phyloP scores from a whole-genome alignment of 2,329 filamentous ascomycete genomes.

The Metarhizium anisopliae region DNA sequence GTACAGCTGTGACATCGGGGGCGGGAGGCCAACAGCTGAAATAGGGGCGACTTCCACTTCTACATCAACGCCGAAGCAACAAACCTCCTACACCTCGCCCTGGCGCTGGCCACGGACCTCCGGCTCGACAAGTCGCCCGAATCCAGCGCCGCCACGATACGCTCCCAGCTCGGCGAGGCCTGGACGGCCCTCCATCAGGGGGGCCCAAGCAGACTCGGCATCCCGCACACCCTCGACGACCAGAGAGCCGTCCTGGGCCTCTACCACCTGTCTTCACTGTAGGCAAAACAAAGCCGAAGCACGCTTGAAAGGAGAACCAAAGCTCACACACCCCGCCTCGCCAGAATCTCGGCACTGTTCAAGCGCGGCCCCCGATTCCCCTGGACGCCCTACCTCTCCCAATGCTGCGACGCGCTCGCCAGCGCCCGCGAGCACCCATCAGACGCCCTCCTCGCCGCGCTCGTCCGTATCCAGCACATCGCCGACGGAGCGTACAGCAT shows the following conservation, averaged over 20 bases:
- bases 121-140: too few relatives aligned
- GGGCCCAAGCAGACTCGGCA: too few relatives aligned
- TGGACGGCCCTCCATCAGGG: too few relatives aligned
- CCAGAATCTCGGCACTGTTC: slow-evolving; percentile 19
- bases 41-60: slow-evolving; percentile 28
- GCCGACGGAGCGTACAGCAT: slow-evolving; percentile 19
- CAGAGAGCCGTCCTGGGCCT: slow-evolving; percentile 30
- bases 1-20: too few relatives aligned
- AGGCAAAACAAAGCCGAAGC: slow-evolving; percentile 1
- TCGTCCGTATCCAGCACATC: slow-evolving; percentile 25
- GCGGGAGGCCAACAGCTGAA: too few relatives aligned
- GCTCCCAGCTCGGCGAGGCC: too few relatives aligned
- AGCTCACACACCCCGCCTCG: background rate
- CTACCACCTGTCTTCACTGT: slow-evolving; percentile 29
- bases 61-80: slow-evolving; percentile 28
- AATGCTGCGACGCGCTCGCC: slow-evolving; percentile 23
- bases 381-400: slow-evolving; percentile 23
- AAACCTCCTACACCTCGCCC: slow-evolving; percentile 28
- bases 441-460: slow-evolving; percentile 21
- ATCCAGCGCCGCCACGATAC: too few relatives aligned
- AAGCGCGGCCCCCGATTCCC: slow-evolving; percentile 21
- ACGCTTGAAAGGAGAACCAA: background rate
- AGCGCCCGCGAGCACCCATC: slow-evolving; percentile 19
- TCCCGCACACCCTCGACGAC: slow-evolving; percentile 15
- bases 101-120: slow-evolving; percentile 11